A percentile compares a stretch with the other conserved stretches of the same genome.
Conservation (phyloP, 164 flowering plant species). For the Protea cynaroides region DNA sequence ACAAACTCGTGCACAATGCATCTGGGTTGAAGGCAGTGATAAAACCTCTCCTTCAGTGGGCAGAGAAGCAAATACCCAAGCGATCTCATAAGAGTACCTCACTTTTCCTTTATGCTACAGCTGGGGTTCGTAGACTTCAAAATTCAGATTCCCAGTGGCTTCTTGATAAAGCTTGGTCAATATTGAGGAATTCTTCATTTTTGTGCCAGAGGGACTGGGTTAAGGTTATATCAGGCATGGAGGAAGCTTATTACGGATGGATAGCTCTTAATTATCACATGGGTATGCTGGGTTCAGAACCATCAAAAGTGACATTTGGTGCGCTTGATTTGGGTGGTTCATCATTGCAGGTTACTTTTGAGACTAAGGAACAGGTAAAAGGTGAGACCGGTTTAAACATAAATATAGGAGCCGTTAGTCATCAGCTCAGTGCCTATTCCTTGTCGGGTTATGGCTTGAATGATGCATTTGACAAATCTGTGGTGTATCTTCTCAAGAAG, state of each 20-base stretch:
- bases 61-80: constrained; percentile 88
- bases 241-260: constrained; percentile 99
- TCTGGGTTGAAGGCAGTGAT: constrained; percentile 71
- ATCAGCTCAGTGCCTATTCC: constrained; percentile 92
- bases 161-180: constrained; percentile 73
- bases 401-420: constrained; percentile 67
- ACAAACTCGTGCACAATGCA: constrained; percentile 70
- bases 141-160: constrained; percentile 77
- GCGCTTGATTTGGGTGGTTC: constrained; percentile 98
- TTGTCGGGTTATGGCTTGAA: constrained; percentile 92
- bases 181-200: constrained; percentile 63
- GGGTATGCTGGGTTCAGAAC: constrained; percentile 53
- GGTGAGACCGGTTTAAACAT: constrained; percentile 66
- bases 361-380: constrained; percentile 36
- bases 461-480: constrained; percentile 96
- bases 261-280: constrained; percentile 82
- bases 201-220: constrained; percentile 73
- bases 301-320: constrained; percentile 68
- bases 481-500: constrained; percentile 57
- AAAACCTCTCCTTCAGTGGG: constrained; percentile 86
- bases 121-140: constrained; percentile 88
- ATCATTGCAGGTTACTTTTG: constrained; percentile 95
- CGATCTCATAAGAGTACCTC: constrained; percentile 67
- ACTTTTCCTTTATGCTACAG: constrained; percentile 87
- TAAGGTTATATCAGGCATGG: constrained; percentile 73